Percentiles rank a stretch among this genome's conserved stretches.
phyloP scores from a whole-genome alignment of 768 basidiomycete genomes.

The Suillus bovinus region DNA sequence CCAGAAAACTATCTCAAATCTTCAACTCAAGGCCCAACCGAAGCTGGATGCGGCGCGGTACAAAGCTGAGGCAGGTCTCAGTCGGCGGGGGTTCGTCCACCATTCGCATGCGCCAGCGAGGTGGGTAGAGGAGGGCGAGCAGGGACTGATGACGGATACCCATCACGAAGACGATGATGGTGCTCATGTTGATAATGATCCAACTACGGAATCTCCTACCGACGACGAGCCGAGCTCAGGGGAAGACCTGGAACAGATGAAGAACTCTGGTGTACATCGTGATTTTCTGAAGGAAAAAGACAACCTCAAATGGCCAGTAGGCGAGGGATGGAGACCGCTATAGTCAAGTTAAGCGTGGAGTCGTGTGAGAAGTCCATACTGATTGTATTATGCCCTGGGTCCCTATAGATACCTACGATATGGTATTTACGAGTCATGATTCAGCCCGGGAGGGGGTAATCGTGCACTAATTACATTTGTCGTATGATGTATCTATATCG shows the following conservation, averaged over 20 bases:
- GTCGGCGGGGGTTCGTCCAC: constrained; percentile 56
- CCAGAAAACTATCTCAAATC: constrained; percentile 43
- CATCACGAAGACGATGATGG: constrained; percentile 30
- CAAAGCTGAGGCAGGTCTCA: constrained; percentile 72
- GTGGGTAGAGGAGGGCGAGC: constrained; percentile 37
- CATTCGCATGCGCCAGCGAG: constrained; percentile 27
- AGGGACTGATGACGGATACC: constrained; percentile 39
- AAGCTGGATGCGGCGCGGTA: constrained; percentile 62
- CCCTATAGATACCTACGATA: not conserved
- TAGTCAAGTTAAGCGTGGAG: constrained; percentile 9
- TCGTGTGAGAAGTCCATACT: not conserved
- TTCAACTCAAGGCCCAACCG: constrained; percentile 47
- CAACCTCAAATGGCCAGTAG: constrained; percentile 61
- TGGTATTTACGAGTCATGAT: not conserved
- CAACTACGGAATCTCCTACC: constrained; percentile 22
- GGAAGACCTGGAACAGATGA: constrained; percentile 17
- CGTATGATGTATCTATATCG: not conserved
- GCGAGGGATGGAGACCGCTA: constrained; percentile 55
- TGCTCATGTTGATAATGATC: constrained; percentile 19
- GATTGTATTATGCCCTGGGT: not conserved
- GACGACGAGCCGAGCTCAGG: constrained; percentile 27
- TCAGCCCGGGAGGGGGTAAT: not conserved
- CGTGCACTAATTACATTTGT: not conserved
- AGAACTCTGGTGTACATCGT: constrained; percentile 11
- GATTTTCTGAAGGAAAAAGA: constrained; percentile 35